Base-by-base conservation (phyloP, 2,329 filamentous ascomycete species). In the Beauveria medogensis region DNA sequence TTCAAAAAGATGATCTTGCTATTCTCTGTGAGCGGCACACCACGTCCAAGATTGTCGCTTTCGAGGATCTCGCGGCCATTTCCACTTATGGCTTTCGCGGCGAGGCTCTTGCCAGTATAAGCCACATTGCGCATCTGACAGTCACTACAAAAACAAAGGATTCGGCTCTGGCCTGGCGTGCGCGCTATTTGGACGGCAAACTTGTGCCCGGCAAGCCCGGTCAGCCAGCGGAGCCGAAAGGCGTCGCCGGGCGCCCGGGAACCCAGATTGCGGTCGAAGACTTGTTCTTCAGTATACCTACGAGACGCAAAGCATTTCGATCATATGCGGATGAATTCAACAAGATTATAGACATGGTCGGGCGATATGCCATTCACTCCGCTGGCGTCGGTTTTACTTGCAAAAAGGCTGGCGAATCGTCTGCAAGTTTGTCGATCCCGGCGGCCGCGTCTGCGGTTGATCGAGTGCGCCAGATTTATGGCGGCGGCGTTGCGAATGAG, bases 251-350 rank as follows among this genome's bases (percentile, higher is more conserved):
- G 18, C 85, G 92, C 18, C 88, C 85, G 64, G 94, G 94, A 8
- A 99, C 94, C 2, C 92, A 97, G 69, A 96, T 99, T 69, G 92
- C 91, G 0, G 92, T 99, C 18, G 93, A 99, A 70, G 94, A 99
- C 72, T 77, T 99, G 12, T 99, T 99, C 73, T 99, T 96, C 79
- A 99, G 97, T 68, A 85, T 97, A 1, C 92, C 92, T 0, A 96
- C 89, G 9, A 85, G 94, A 26, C 86, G 92, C 41, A 85, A 87
- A 65, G 94, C 95, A 12, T 99, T 99, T 69, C 86, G 94, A 46
- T 97, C 93, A 16, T 78, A 90, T 20, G 90, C 92, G 43, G 94
- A 99, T 70, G 95, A 99, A 72, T 97, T 95, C 77, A 92, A 95
- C 69, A 99, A 97, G 76, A 97, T 99, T 61, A 86, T 97, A 28